Conservation (phyloP, 805 yeast genomes). For the Candida peoriensis region DNA sequence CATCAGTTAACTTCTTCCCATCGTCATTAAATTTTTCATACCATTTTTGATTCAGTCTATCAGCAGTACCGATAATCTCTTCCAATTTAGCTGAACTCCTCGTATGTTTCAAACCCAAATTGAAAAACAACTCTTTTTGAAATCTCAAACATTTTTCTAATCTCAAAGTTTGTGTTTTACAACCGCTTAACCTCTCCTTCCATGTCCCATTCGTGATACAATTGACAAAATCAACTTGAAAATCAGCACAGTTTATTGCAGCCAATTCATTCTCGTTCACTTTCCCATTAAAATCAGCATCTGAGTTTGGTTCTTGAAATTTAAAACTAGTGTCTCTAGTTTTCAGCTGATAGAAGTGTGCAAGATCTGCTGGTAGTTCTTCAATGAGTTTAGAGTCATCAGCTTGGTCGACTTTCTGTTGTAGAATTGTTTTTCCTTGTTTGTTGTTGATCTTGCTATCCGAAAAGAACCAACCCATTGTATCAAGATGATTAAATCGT, state of each 20-base stretch:
- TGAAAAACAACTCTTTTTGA: slow-evolving; percentile 13
- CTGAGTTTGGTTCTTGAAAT: background rate
- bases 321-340: background rate
- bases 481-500: no score
- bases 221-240: slow-evolving; percentile 14
- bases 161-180: slow-evolving; percentile 9
- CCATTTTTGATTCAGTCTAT: slow-evolving; percentile 14
- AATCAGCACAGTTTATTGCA: slow-evolving; percentile 20
- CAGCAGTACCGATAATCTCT: slow-evolving; percentile 12
- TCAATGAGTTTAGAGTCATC: slow-evolving; percentile 3
- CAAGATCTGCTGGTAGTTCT: slow-evolving; percentile 3
- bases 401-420: background rate
- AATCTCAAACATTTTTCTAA: slow-evolving; percentile 14
- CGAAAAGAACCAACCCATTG: slow-evolving; percentile 1
- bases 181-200: slow-evolving; percentile 15
- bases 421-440: no score
- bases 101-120: slow-evolving; percentile 13
- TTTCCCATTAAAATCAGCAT: no score
- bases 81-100: slow-evolving; percentile 7
- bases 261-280: slow-evolving; percentile 1
- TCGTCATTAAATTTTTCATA: slow-evolving; percentile 4
- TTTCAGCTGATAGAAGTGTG: background rate
- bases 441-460: background rate
- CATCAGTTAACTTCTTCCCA: slow-evolving; percentile 5
- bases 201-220: slow-evolving; percentile 18